phyloP scores from a whole-genome alignment of 257 asterid species.

The Scutellaria minor region DNA sequence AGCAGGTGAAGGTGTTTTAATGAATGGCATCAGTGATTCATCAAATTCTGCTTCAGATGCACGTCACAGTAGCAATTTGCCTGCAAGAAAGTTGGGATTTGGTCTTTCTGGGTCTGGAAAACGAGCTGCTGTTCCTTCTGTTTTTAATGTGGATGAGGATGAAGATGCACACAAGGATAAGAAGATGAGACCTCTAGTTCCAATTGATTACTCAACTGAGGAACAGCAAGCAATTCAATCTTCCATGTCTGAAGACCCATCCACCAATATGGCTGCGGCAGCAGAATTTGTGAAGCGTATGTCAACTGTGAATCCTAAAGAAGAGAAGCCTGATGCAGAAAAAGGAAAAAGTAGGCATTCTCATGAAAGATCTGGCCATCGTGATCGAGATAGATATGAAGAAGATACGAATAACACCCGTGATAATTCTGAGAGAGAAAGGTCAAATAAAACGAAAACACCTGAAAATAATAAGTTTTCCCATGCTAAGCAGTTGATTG shows the following conservation, averaged over 20 bases:
- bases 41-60: slow-evolving; percentile 53
- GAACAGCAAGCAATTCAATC: slow-evolving; percentile 68
- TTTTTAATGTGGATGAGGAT: slow-evolving; percentile 88
- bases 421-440: slow-evolving; percentile 61
- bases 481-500: slow-evolving; percentile 97
- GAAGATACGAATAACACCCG: slow-evolving; percentile 57
- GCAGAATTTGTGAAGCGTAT: slow-evolving; percentile 73
- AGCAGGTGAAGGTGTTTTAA: slow-evolving; percentile 61
- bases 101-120: slow-evolving; percentile 91
- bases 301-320: slow-evolving; percentile 63
- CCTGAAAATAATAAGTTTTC: slow-evolving; percentile 82
- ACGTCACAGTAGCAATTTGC: slow-evolving; percentile 63
- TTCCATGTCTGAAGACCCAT: slow-evolving; percentile 57
- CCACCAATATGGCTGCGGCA: slow-evolving; percentile 60
- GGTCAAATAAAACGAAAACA: slow-evolving; percentile 58
- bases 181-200: slow-evolving; percentile 98
- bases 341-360: slow-evolving; percentile 72
- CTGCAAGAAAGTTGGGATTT: slow-evolving; percentile 81
- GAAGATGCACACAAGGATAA: slow-evolving; percentile 93
- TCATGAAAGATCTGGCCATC: slow-evolving; percentile 74
- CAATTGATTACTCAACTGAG: slow-evolving; percentile 93
- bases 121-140: slow-evolving; percentile 90
- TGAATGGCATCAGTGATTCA: slow-evolving; percentile 65
- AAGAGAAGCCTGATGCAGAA: slow-evolving; percentile 70
- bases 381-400: slow-evolving; percentile 74